These are phyloP conservation scores for Leccinum variicolor DNA, from an alignment of 768 basidiomycete genomes.

Conservation along the genomic window DNA sequence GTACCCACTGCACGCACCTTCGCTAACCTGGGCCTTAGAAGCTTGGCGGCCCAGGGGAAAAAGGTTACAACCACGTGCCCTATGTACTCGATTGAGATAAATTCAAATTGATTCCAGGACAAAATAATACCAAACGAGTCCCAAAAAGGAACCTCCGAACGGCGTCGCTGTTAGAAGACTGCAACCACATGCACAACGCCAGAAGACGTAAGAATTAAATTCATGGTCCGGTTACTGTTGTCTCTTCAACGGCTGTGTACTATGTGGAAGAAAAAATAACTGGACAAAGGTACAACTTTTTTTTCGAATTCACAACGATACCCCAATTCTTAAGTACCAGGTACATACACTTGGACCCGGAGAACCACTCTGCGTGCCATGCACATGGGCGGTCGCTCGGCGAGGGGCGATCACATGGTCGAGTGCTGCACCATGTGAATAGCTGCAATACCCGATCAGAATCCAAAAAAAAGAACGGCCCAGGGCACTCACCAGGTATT, in stretches of 20 bases:
- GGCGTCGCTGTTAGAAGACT: no score
- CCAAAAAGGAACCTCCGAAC: no score
- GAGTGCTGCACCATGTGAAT: constrained; percentile 12
- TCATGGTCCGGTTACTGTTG: no score
- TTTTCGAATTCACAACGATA: neutral
- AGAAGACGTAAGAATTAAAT: no score
- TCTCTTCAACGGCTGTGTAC: neutral
- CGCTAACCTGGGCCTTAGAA: no score
- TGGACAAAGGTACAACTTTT: neutral
- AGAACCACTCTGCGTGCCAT: neutral
- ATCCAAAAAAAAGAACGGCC: neutral
- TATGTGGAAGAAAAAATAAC: neutral
- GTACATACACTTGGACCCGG: neutral
- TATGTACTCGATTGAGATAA: no score
- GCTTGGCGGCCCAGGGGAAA: no score
- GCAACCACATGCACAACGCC: no score
- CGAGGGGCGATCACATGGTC: neutral
- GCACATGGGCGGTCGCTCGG: neutral
- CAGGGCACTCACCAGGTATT: constrained; percentile 5
- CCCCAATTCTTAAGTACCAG: neutral
- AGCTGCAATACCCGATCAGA: constrained; percentile 3
- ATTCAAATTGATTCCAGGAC: no score
- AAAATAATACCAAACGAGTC: no score
- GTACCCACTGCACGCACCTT: neutral
- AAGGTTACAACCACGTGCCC: no score